phyloP scores from a whole-genome alignment of 2,329 filamentous ascomycete species.

The Phoma sp. region DNA sequence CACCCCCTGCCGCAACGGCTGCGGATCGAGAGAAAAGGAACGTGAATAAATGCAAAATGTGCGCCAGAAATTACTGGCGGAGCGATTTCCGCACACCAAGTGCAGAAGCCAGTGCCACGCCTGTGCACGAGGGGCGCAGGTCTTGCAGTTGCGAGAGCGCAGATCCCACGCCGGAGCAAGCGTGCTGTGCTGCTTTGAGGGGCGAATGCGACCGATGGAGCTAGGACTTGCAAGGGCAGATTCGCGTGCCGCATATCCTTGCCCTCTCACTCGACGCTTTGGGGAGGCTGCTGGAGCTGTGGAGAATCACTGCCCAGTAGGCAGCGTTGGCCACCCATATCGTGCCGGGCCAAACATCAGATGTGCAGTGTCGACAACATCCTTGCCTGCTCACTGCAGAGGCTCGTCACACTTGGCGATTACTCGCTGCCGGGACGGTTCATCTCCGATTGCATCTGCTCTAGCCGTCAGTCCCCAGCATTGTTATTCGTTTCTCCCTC shows the following conservation, averaged over 20 bases:
- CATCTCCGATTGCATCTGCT: slow-evolving; percentile 50
- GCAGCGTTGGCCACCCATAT: slow-evolving; percentile 11
- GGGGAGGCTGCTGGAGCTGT: slow-evolving; percentile 17
- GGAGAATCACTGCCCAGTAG: slow-evolving; percentile 20
- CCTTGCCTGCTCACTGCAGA: slow-evolving; percentile 19
- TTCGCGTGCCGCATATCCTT: slow-evolving; percentile 32
- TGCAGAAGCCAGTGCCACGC: background rate
- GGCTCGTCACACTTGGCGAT: slow-evolving; percentile 18
- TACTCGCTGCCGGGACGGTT: slow-evolving; percentile 36
- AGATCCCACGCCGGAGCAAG: slow-evolving; percentile 18
- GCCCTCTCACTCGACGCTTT: slow-evolving; percentile 20
- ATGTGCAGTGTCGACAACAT: slow-evolving; percentile 15
- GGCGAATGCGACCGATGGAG: slow-evolving; percentile 24
- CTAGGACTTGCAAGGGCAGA: slow-evolving; percentile 27
- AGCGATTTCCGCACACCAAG: slow-evolving; percentile 13
- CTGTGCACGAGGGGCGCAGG: slow-evolving; percentile 14
- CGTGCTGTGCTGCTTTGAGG: slow-evolving; percentile 16
- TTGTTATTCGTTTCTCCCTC: slow-evolving; percentile 27
- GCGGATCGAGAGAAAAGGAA: slow-evolving; percentile 26
- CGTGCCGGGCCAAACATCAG: slow-evolving; percentile 16
- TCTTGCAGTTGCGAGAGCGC: slow-evolving; percentile 7
- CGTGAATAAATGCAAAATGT: background rate
- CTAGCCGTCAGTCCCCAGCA: slow-evolving; percentile 22
- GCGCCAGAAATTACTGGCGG: slow-evolving; percentile 14
- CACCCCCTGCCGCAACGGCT: slow-evolving; percentile 30